Conservation (phyloP, 306 rosid species). For the Notholithocarpus densiflorus region DNA sequence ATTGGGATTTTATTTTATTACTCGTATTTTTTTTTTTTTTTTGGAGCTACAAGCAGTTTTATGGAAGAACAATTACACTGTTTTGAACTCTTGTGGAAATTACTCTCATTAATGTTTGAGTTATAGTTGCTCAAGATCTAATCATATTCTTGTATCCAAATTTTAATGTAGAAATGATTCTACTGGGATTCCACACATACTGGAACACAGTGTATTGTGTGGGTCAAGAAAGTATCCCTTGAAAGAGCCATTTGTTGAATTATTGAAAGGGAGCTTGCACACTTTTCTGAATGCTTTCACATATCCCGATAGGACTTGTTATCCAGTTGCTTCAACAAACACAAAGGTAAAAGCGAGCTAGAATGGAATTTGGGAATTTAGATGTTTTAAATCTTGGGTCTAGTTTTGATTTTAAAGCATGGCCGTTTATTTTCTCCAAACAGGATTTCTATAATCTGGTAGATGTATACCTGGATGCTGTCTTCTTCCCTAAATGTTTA, state of each 20-base stretch:
- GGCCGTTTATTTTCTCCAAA: conserved; percentile 11
- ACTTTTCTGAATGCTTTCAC: conserved; percentile 96
- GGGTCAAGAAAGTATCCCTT: conserved; percentile 95
- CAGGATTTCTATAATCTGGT: conserved; percentile 96
- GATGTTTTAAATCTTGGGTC: not conserved
- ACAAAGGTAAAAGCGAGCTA: conserved; percentile 47
- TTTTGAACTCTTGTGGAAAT: not conserved
- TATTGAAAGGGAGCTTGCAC: conserved; percentile 85
- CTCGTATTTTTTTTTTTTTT: too few species aligned
- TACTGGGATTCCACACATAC: conserved; percentile 96
- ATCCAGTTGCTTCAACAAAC: conserved; percentile 96
- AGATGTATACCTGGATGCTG: conserved; percentile 96
- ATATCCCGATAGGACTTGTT: conserved; percentile 96
- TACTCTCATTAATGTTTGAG: not conserved
- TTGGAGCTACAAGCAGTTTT: not conserved
- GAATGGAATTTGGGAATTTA: conserved; percentile 3
- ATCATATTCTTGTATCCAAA: not conserved
- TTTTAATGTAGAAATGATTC: conserved; percentile 69
- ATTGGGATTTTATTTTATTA: too few species aligned
- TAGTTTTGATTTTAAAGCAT: not conserved
- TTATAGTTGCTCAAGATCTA: not conserved
- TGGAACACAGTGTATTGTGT: conserved; percentile 94
- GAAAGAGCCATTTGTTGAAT: conserved; percentile 92
- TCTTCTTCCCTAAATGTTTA: conserved; percentile 90
- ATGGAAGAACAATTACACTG: not conserved